Evolutionary conservation across 1,284 basidiomycete species (phyloP).

Genomic region (Naganishia liquefaciens): DNA sequence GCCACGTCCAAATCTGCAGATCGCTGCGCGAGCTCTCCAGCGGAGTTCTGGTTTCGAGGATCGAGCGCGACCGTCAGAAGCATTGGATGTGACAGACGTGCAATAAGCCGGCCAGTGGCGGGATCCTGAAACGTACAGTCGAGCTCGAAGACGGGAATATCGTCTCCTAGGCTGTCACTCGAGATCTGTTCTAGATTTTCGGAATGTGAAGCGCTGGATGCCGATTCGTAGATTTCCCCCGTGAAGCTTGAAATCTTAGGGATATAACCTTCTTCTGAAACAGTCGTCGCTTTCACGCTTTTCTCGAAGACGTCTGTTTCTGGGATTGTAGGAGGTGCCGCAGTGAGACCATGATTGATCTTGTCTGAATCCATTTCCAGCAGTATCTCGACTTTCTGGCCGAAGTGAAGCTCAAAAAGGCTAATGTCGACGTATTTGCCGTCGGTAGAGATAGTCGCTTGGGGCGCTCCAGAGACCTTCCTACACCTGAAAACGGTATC

Average conservation of each 20-base stretch:
- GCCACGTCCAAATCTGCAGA: constrained; percentile 78
- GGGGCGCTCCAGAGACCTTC: constrained; percentile 82
- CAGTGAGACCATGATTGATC: not conserved
- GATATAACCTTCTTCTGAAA: not conserved
- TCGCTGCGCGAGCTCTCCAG: not conserved
- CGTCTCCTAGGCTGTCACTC: constrained; percentile 83
- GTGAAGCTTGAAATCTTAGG: constrained; percentile 71
- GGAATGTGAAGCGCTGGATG: constrained; percentile 72
- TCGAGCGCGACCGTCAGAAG: constrained; percentile 75
- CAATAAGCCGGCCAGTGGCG: constrained; percentile 72
- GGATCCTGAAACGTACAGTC: constrained; percentile 92
- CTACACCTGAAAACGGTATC: constrained; percentile 78
- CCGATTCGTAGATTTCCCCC: constrained; percentile 79
- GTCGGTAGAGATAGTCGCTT: constrained; percentile 76
- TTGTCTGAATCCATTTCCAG: constrained; percentile 72
- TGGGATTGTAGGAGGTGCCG: not conserved
- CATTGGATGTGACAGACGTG: constrained; percentile 80
- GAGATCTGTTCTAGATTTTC: constrained; percentile 87
- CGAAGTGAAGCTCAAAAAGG: constrained; percentile 86
- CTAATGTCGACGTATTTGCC: constrained; percentile 94
- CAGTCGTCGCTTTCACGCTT: constrained; percentile 25
- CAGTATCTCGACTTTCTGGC: constrained; percentile 89
- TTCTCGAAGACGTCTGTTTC: not conserved
- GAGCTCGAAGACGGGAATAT: constrained; percentile 86
- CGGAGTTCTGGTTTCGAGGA: not conserved